These are phyloP conservation scores for Cyberlindnera petersonii DNA, from an alignment of 805 yeast species.

Conservation along the genomic window DNA sequence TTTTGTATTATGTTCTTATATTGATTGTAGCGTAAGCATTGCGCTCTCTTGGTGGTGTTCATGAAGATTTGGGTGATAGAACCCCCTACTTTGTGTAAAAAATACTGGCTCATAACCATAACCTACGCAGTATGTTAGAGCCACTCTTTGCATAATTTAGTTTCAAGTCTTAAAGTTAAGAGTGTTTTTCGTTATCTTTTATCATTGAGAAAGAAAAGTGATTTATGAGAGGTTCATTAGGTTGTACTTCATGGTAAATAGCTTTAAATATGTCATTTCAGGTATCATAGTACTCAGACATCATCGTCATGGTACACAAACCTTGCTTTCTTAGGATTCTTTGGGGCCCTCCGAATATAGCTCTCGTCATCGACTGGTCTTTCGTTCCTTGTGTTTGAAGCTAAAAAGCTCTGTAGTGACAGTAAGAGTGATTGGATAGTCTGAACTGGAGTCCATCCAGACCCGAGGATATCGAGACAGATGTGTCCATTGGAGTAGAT, in stretches of 20 bases:
- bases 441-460: constrained; percentile 28
- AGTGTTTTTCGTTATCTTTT: too few species aligned
- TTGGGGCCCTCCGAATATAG: constrained; percentile 52
- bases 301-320: constrained; percentile 63
- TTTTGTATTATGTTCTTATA: too few species aligned
- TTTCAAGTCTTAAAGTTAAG: too few species aligned
- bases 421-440: constrained; percentile 42
- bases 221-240: too few species aligned
- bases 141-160: too few species aligned
- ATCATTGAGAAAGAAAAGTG: too few species aligned
- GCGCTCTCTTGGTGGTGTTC: neutral
- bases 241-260: too few species aligned
- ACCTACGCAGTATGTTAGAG: too few species aligned
- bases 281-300: constrained; percentile 13
- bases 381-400: constrained; percentile 41
- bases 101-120: too few species aligned
- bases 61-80: too few species aligned
- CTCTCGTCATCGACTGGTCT: constrained; percentile 55
- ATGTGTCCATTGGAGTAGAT: constrained; percentile 74
- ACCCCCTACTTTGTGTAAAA: too few species aligned
- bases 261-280: too few species aligned
- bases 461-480: constrained; percentile 63
- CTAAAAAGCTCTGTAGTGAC: constrained; percentile 63
- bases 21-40: neutral
- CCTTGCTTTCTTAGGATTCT: constrained; percentile 46